phyloP scores from a whole-genome alignment of 371 early-diverging fungal species.

The Mortierella sp. region DNA sequence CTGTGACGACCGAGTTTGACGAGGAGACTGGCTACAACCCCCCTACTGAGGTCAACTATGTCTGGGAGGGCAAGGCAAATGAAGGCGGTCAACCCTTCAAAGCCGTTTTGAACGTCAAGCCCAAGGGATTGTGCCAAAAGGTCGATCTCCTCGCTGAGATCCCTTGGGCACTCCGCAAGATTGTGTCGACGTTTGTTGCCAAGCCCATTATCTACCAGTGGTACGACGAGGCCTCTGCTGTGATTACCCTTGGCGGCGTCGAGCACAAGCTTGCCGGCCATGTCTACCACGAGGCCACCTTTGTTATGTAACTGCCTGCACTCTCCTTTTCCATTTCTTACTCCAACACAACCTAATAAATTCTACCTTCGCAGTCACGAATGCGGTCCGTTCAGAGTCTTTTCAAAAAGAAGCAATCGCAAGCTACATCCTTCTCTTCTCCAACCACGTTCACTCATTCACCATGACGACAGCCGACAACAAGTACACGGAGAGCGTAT shows the following conservation, averaged over 20 bases:
- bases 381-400: neutral
- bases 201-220: constrained; percentile 96
- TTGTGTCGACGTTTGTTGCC: constrained; percentile 93
- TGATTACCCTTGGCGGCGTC: constrained; percentile 78
- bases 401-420: neutral
- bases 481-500: constrained; percentile 24
- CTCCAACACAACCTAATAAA: neutral
- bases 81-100: constrained; percentile 73
- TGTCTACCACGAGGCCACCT: constrained; percentile 58
- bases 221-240: constrained; percentile 75
- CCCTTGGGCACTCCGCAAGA: constrained; percentile 88
- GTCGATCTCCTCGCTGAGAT: constrained; percentile 91
- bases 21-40: constrained; percentile 85
- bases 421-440: neutral
- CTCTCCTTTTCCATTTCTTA: neutral
- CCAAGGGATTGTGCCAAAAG: constrained; percentile 76
- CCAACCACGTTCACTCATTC: neutral
- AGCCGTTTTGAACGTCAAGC: constrained; percentile 71
- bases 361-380: neutral
- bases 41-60: constrained; percentile 78
- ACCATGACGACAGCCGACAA: constrained; percentile 9
- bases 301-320: constrained; percentile 34
- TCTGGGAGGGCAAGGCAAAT: constrained; percentile 82
- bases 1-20: constrained; percentile 65
- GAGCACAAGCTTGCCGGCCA: constrained; percentile 60